Base-by-base conservation (phyloP, 106 monocot genomes). In the Acanthochlamys bracteata region DNA sequence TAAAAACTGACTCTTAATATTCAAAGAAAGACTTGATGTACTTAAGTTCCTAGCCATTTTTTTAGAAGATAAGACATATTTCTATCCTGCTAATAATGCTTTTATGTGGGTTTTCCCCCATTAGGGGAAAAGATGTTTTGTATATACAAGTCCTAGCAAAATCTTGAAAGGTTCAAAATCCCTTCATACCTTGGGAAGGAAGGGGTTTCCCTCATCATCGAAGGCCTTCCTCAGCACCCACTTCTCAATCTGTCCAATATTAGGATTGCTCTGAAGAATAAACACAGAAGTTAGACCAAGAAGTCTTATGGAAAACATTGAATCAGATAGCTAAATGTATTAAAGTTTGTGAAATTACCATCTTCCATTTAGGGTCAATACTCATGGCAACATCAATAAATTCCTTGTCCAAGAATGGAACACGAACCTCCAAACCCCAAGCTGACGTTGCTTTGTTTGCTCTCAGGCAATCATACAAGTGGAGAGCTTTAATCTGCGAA, bases 141-240 rank as follows among this genome's bases (percentile, higher is more conserved):
- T 3, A 20, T 55, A 56, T 7, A 26, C 17, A n/a, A 51, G 6
- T 33, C 33, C 6, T 6, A 33, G 33, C 6, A 33, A 33, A 6
- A 1, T 3, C 33, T 33, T 33, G 33, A 33, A 33, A 33, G 33
- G 33, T 33, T 33, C 42, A 68, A 58, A 40, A 33, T 33, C 6
- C 33, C 33, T 90, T 27, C 68, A 43, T 75, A 91, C 90, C 90
- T 91, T 91, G 14, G 96, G 96, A 8, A 98, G 68, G 74, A 88
- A 98, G 20, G 96, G 96, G 8, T 74, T 78, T 62, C 91, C 39
- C 0, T 88, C 85, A 79, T 91, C 91, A 79, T 98, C 96, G 75
- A 98, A 98, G 24, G 96, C 96, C 80, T 88, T 98, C 11, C 96
- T 87, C 39, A 98, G 49, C 19, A 98, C 69, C 96, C 96, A 98